Base-by-base conservation (phyloP, 306 rosid species). In the Begonia fuchsioides region DNA sequence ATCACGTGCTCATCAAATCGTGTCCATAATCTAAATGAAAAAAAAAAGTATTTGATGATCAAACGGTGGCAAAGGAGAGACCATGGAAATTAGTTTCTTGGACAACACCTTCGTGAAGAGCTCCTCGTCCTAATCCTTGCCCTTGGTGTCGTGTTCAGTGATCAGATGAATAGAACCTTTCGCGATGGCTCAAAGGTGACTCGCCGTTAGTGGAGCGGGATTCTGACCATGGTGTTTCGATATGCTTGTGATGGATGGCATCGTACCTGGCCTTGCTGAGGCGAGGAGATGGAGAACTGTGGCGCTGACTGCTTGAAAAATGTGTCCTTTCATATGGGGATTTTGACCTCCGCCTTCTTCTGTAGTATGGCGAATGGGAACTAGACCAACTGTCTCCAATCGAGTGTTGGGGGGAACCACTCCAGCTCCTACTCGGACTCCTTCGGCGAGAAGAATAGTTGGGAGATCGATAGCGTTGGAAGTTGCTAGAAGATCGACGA, bases 121-220 rank as follows among this genome's bases (percentile, higher is more conserved):
- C 74, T 55, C 53, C 82, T 70, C 32, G 51, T 53, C 47, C 61
- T 62, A 50, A 62, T 54, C 58, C 77, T 57, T 32, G 16, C 59
- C 56, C 60, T 63, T 12, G 83, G 81, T 1, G 92, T 67, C n/a
- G 43, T 20, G 32, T 76, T 0, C 47, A 51, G 0, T 78, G 64
- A 53, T 72, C 64, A 38, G 80, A 74, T 17, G 88, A 71, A 76
- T 58, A 74, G n/a, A 76, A 70, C 65, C 71, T 60, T 17, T 67
- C 78, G 4, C 66, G 68, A 8, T 47, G 18, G 12, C 68, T 65
- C 12, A 68, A 65, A 17, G 86, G 93, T 44, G 73, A 76, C 72
- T 66, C 68, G 61, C 75, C 64, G 57, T 69, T 56, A 11, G 81
- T 86, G 3, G 94, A 72, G 49, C 45, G 52, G 13, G 77, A 81